Base-by-base conservation (phyloP, 2,329 filamentous ascomycete species). In the Microdochium nivale region DNA sequence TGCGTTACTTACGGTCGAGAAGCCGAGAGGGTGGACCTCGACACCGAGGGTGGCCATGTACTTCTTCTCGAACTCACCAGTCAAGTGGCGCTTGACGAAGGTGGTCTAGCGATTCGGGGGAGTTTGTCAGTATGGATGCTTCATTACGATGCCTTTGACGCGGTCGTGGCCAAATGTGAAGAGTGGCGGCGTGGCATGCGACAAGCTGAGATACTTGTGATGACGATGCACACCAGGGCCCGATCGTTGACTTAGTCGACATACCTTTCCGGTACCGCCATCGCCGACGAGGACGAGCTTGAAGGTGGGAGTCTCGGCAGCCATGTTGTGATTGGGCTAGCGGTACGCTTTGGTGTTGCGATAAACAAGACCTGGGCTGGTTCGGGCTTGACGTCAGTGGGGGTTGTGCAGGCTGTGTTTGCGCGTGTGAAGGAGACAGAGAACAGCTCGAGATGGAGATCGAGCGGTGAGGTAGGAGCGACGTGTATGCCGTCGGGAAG, bases 11-110 rank as follows among this genome's bases (percentile, higher is more conserved):
- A 97, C 91, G 71, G 92, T 97, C 67, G 86, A 90, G 85, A 99
- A 99, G 67, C 86, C 88, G 61, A 99, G 89, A 72, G 94, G 94
- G 81, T 99, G 94, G 62, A 99, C 94, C 75, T 99, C 94, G 71
- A 99, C 94, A 87, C 94, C 94, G 60, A 99, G 89, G 55, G 94
- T 99, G 67, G 94, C 94, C 74, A 99, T 97, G 80, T 99, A 99
- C 81, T 97, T 99, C 88, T 99, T 99, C 80, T 99, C 94, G 72
- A 99, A 99, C 75, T 99, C 94, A 73, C 94, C 94, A 70, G 94
- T 99, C 84, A 97, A 84, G 79, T 99, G 94, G 70, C 94, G 94
- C 87, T 99, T 99, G 82, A 99, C 94, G 76, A 99, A 99, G 71
- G 94, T 99, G 72, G 94, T 99, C 94, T 99, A 69, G 52, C 27